Conservation (phyloP, 2,329 filamentous ascomycete genomes). For the Paecilomyces dactylethromorphus region DNA sequence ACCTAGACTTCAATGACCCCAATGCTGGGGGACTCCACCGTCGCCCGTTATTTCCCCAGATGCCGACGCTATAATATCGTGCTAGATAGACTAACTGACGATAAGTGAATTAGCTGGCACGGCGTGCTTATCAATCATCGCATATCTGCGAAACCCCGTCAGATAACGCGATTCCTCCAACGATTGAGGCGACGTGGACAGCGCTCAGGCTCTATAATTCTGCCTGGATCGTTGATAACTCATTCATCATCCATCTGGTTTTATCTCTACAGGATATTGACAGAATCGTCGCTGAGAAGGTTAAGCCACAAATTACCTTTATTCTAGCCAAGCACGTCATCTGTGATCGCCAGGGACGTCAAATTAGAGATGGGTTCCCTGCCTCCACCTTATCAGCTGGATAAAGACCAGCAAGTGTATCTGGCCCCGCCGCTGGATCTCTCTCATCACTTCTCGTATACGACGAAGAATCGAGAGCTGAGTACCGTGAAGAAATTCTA, state of each 20-base stretch:
- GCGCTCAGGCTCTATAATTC: not conserved
- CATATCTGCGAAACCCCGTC: not conserved
- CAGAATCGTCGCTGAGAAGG: not conserved
- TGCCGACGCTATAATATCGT: not conserved
- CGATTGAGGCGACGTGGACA: not conserved
- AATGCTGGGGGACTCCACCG: not conserved
- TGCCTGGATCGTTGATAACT: not conserved
- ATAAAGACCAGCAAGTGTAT: not conserved
- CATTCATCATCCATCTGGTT: not conserved
- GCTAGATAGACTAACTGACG: not conserved
- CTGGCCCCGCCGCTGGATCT: slow-evolving; percentile 59
- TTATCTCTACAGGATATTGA: not conserved
- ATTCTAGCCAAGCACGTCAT: not conserved
- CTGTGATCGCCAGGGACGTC: not conserved
- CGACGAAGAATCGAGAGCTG: slow-evolving; percentile 57
- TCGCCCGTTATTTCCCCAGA: not conserved
- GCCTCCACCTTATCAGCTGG: not conserved
- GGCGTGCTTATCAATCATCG: not conserved
- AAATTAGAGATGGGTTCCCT: not conserved
- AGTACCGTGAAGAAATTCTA: slow-evolving; percentile 77
- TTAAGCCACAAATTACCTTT: not conserved
- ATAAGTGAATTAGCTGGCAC: not conserved
- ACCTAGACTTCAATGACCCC: not conserved
- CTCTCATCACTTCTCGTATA: slow-evolving; percentile 68
- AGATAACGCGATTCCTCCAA: not conserved